Evolutionary conservation across 75 land plant species (phyloP).

Genomic region (Adiantum capillusveneris): DNA sequence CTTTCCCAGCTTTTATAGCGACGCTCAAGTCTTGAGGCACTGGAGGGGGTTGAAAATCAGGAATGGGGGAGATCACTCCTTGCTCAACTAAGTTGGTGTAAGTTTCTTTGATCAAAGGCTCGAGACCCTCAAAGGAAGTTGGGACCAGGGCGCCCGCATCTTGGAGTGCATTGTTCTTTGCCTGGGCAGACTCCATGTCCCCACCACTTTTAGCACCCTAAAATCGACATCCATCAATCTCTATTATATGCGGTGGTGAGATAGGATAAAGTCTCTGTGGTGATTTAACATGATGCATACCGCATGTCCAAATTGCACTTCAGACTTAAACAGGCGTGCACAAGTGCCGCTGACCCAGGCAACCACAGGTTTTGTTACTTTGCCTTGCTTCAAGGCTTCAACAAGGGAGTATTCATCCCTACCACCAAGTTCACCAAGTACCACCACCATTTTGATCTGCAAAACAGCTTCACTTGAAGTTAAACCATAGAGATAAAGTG

Average conservation of each 20-base stretch:
- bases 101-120: constrained; percentile 64
- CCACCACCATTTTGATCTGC: constrained; percentile 95
- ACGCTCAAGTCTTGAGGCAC: constrained; percentile 90
- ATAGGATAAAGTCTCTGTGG: background rate
- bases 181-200: constrained; percentile 96
- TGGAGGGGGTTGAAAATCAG: constrained; percentile 67
- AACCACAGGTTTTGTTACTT: constrained; percentile 89
- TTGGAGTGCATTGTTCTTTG: constrained; percentile 78
- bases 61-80: constrained; percentile 57
- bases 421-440: constrained; percentile 96
- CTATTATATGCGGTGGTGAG: background rate
- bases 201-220: constrained; percentile 97
- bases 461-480: no score
- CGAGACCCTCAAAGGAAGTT: constrained; percentile 86
- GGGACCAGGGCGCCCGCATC: constrained; percentile 95
- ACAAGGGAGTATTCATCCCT: constrained; percentile 91
- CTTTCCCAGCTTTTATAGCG: constrained; percentile 94
- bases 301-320: constrained; percentile 99
- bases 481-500: no score
- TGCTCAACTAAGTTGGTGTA: constrained; percentile 63
- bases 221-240: background rate
- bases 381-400: constrained; percentile 88
- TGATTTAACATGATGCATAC: constrained; percentile 34
- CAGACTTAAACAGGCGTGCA: constrained; percentile 96
- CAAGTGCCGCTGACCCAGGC: constrained; percentile 99